A percentile compares a stretch with the other conserved stretches of the same genome.
phyloP scores from a whole-genome alignment of 2,329 filamentous ascomycete genomes.

The Endoconidiophora laricicola region DNA sequence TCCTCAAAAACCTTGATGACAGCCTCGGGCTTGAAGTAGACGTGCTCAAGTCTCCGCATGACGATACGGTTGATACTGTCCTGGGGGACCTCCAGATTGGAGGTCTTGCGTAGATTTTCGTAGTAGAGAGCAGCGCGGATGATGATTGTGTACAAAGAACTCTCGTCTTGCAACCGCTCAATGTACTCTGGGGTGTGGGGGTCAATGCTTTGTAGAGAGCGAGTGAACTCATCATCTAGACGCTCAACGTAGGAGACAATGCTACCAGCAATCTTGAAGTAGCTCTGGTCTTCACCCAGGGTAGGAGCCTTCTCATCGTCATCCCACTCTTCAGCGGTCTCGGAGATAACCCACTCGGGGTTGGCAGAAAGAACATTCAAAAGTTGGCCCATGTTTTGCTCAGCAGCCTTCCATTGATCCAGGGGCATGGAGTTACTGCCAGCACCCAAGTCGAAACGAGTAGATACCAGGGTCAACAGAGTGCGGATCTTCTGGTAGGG shows the following conservation, averaged over 20 bases:
- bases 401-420: conserved; percentile 92
- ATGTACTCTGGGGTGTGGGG: conserved; percentile 98
- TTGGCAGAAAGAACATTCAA: conserved; percentile 65
- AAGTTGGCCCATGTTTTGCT: conserved; percentile 67
- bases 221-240: conserved; percentile 89
- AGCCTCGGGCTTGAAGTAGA: conserved; percentile 97
- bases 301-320: conserved; percentile 88
- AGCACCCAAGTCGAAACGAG: conserved; percentile 80
- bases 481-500: conserved; percentile 92
- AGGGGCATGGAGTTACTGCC: conserved; percentile 69
- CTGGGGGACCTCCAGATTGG: conserved; percentile 56
- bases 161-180: conserved; percentile 82
- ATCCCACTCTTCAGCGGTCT: conserved; percentile 94
- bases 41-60: conserved; percentile 86
- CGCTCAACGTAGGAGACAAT: conserved; percentile 88
- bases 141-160: conserved; percentile 77
- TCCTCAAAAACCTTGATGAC: conserved; percentile 90
- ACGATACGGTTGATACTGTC: conserved; percentile 84
- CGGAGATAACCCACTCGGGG: conserved; percentile 68
- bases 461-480: conserved; percentile 78
- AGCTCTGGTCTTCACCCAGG: conserved; percentile 54
- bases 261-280: conserved; percentile 86
- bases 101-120: conserved; percentile 58
- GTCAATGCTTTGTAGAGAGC: conserved; percentile 94
- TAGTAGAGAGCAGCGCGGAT: conserved; percentile 79